Base-by-base conservation (phyloP, 495 filamentous ascomycete species). In the Annulohypoxylon maeteangense region DNA sequence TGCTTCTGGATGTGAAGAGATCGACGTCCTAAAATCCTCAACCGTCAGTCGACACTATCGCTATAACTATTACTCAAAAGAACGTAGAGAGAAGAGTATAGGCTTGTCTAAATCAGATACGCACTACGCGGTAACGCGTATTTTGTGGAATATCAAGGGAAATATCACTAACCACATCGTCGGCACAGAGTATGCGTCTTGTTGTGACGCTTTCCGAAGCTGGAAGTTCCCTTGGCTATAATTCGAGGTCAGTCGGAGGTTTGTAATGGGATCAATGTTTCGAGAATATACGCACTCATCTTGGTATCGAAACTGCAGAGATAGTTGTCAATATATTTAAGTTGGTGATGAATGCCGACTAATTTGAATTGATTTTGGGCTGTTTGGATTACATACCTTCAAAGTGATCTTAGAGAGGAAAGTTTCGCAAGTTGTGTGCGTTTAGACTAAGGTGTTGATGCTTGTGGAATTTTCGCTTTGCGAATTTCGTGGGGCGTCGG, bases 1-100 rank as follows among this genome's bases (percentile, higher is more conserved):
- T 95, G 90, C 91, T 99, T 99, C 88, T 99, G 95, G 87, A 98
- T 92, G 91, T 99, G 95, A 82, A 97, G 91, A 73, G 95, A 97
- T 78, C 95, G 95, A 74, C 91, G 90, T 81, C 94, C 95, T 95
- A 76, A 76, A 74, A 62, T 45, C 29, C n/a, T n/a, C 7, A 47
- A 50, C 65, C 8, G 54, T 64, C 38, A 75, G 70, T 80, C 69
- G 79, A 54, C 63, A 65, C 50, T 44, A 12, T 58, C 55, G 34
- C 50, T 32, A 40, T 54, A 4, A 34, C n/a, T n/a, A n/a, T n/a
- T n/a, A n/a, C n/a, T n/a, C n/a, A 40, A 14, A 40, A n/a, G 4
- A 4, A 40, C 11, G 2, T 4, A 40, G 14, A 40, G 14, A 32
- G n/a, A 18, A 22, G 40, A 1, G 10, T 22, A 50, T 16, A 34